Evolutionary conservation across 2,329 filamentous ascomycete species (phyloP), one percentile per base, ranked within the genome.

Genomic region (Fusarium neocosmosporiellum): DNA sequence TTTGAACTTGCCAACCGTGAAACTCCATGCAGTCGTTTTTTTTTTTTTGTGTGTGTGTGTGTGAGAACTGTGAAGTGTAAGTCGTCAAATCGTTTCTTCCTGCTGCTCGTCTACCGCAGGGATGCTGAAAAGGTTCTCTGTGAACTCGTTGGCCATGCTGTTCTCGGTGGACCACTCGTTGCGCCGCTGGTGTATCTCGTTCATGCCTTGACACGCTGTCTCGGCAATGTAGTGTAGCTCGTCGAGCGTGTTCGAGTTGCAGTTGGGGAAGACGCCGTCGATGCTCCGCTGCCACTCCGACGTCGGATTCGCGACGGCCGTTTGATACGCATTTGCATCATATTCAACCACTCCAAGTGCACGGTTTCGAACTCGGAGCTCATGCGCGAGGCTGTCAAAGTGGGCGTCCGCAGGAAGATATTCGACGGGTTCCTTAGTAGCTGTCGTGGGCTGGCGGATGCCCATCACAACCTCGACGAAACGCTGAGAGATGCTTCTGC

Each of bases 381-480:
- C 63, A 20, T 69, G 59, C 0, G 78, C 37, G 20, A 80, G 72
- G 27, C 59, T 41, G 46, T 83, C 81, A 59, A 78, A 59, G 8
- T 65, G 66, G 7, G 73, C 41, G 53, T 81, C 75, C 13, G 65
- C 70, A 2, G 81, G 80, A 18, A 81, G 70, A 66, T 83, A 85
- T 34, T 80, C 77, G 8, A 84, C 76, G 2, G 79, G 72, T 8
- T 81, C 75, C 24, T 82, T 81, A 3, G 77, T 75, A 2, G 79
- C 74, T 20, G 76, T 72, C 24, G 76, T 70, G 18, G 83, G 83
- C 66, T 86, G 85, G 53, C 76, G 70, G 36, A 84, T 74, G 31
- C 85, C 85, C 67, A 76, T 80, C 36, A 81, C 82, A 5, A 86
- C 83, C 69, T 86, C 85, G 62, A 86, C 84, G 66, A 86, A 86